Evolutionary conservation across 2,329 filamentous ascomycete species (phyloP).

Genomic region (Pyricularia sp.): DNA sequence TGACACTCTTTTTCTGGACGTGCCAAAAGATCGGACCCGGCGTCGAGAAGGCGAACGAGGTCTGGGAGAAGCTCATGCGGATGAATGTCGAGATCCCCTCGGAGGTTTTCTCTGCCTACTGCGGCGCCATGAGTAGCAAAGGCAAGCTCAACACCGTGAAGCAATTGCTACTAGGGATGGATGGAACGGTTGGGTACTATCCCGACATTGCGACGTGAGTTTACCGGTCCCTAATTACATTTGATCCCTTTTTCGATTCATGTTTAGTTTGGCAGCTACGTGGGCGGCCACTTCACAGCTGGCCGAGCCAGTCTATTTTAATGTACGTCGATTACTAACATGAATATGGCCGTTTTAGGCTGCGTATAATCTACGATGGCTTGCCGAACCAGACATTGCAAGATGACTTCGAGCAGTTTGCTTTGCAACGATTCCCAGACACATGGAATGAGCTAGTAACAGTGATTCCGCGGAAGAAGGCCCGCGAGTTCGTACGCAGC

Average conservation of each 20-base stretch:
- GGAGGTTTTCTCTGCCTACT: slow-evolving; percentile 66
- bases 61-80: slow-evolving; percentile 61
- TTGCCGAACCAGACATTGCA: slow-evolving; percentile 58
- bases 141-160: slow-evolving; percentile 60
- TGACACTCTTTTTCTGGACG: slow-evolving; percentile 72
- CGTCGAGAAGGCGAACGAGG: slow-evolving; percentile 50
- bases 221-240: slow-evolving; percentile 3
- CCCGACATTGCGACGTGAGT: slow-evolving; percentile 67
- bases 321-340: background rate
- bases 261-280: no score
- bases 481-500: slow-evolving; percentile 26
- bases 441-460: slow-evolving; percentile 59
- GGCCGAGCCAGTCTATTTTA: background rate
- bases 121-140: slow-evolving; percentile 66
- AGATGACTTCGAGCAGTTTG: slow-evolving; percentile 65
- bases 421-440: slow-evolving; percentile 54
- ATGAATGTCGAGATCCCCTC: slow-evolving; percentile 74
- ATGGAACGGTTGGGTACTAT: slow-evolving; percentile 53
- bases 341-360: slow-evolving; percentile 30
- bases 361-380: slow-evolving; percentile 70
- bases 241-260: background rate
- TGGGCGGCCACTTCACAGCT: background rate
- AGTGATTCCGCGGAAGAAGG: slow-evolving; percentile 15
- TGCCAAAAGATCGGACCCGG: slow-evolving; percentile 57
- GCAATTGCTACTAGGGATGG: slow-evolving; percentile 56